phyloP scores from a whole-genome alignment of 768 basidiomycete species.

The Postia placenta region DNA sequence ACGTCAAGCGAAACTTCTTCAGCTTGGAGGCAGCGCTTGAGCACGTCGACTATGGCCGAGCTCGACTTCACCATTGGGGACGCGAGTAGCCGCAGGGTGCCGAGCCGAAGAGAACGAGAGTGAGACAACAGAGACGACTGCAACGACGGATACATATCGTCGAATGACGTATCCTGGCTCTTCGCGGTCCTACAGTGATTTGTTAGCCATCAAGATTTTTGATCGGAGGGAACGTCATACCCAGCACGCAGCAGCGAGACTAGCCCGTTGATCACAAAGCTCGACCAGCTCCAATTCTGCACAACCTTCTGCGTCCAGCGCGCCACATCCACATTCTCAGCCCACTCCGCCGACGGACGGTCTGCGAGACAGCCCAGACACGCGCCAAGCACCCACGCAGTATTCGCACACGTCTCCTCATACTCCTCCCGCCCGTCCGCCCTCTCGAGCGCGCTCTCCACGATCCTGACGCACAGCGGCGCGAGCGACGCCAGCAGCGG shows the following conservation, averaged over 20 bases:
- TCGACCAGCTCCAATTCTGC: slow-evolving; percentile 53
- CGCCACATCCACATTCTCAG: slow-evolving; percentile 36
- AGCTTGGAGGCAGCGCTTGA: slow-evolving; percentile 66
- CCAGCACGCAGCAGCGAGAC: slow-evolving; percentile 40
- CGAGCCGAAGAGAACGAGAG: slow-evolving; percentile 57
- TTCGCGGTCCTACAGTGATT: too few species aligned
- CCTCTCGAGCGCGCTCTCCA: slow-evolving; percentile 33
- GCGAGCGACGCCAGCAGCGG: slow-evolving; percentile 42
- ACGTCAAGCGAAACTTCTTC: slow-evolving; percentile 78
- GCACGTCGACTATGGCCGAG: slow-evolving; percentile 41
- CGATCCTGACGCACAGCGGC: slow-evolving; percentile 36
- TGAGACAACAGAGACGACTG: slow-evolving; percentile 62
- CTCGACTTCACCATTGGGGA: slow-evolving; percentile 42
- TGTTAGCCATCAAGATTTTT: too few species aligned
- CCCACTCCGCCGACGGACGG: slow-evolving; percentile 41
- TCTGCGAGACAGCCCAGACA: slow-evolving; percentile 50
- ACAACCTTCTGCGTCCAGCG: slow-evolving; percentile 42
- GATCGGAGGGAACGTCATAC: slow-evolving; percentile 29
- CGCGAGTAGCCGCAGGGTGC: slow-evolving; percentile 56
- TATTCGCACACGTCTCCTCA: slow-evolving; percentile 31
- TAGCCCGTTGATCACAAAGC: slow-evolving; percentile 48
- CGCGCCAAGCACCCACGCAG: slow-evolving; percentile 53
- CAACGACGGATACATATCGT: slow-evolving; percentile 47
- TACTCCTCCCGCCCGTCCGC: slow-evolving; percentile 22
- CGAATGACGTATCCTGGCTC: slow-evolving; percentile 25